Conservation (phyloP, 2,329 filamentous ascomycete genomes). For the Penicillium corylophilum region DNA sequence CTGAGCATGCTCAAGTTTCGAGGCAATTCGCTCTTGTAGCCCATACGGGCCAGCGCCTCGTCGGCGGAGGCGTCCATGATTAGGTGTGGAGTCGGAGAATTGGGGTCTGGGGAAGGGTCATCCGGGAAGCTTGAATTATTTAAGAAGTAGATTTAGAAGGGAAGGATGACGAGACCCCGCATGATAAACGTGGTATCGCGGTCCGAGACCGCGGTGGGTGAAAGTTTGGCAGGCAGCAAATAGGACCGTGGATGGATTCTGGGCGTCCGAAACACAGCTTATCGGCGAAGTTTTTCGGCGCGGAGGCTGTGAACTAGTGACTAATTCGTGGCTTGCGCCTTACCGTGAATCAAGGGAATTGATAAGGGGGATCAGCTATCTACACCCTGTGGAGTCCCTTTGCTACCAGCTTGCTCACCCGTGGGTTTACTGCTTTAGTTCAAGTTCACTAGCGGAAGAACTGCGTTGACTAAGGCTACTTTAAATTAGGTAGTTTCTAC, state of each 20-base stretch:
- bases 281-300: slow-evolving; percentile 4
- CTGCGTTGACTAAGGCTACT: background rate
- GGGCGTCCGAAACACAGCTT: slow-evolving; percentile 9
- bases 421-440: no score
- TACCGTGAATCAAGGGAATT: background rate
- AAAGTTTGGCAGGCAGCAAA: slow-evolving; percentile 2
- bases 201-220: slow-evolving; percentile 23
- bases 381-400: background rate
- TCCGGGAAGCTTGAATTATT: background rate
- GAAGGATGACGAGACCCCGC: slow-evolving; percentile 17
- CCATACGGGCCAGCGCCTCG: slow-evolving; percentile 63
- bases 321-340: background rate
- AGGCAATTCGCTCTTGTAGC: slow-evolving; percentile 66
- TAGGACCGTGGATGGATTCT: background rate
- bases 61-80: slow-evolving; percentile 49
- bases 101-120: background rate
- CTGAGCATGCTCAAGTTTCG: slow-evolving; percentile 68
- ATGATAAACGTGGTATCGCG: slow-evolving; percentile 20
- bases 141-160: background rate
- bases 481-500: background rate
- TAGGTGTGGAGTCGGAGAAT: slow-evolving; percentile 9
- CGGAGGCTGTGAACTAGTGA: background rate
- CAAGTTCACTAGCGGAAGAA: background rate
- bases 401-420: no score
- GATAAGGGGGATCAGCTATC: background rate